Evolutionary conservation across 495 filamentous ascomycete species (phyloP).

Genomic region (Xanthoparmelia taractica): DNA sequence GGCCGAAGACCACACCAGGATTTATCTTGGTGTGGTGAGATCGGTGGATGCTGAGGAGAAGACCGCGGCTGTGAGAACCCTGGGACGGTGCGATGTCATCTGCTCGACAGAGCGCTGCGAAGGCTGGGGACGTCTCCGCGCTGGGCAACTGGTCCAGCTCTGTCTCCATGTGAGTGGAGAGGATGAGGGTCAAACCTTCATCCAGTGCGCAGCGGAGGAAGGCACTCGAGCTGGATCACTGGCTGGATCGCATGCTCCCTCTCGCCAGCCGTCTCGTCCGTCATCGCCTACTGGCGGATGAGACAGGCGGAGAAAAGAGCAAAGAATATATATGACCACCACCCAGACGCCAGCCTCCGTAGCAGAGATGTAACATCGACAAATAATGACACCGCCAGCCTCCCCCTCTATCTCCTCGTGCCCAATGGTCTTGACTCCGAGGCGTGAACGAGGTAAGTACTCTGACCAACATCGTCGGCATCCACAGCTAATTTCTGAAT

Average conservation of each 20-base stretch:
- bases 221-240: background rate
- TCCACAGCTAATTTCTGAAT: background rate
- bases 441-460: background rate
- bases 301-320: no score
- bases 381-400: no score
- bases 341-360: no score
- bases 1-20: background rate
- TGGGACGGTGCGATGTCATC: background rate
- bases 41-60: no score
- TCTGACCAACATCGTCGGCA: background rate
- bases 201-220: background rate
- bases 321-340: no score
- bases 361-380: no score
- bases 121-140: background rate
- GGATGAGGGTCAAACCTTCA: background rate
- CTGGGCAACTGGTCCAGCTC: background rate
- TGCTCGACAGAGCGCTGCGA: background rate
- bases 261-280: background rate
- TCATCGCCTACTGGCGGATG: no score
- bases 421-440: background rate
- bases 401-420: no score
- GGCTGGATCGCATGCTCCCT: background rate
- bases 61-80: background rate
- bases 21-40: no score
- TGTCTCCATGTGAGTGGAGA: background rate